A percentile compares a stretch with the other conserved stretches of the same genome.
These are phyloP conservation scores for Chytridium lagenaria DNA, from an alignment of 371 early-diverging fungal species.

Conservation along the genomic window DNA sequence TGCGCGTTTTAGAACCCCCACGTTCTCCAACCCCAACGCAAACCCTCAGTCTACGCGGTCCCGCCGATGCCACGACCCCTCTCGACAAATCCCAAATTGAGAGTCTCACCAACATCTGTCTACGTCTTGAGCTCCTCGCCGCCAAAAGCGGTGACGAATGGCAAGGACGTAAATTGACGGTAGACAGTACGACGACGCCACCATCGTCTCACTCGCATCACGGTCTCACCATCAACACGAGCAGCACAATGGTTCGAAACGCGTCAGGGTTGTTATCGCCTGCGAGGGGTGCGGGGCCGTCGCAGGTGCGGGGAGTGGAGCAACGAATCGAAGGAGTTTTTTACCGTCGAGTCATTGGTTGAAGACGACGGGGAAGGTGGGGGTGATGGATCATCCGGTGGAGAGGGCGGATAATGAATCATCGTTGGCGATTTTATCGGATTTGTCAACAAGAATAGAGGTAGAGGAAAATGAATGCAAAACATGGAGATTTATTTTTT, in stretches of 20 bases:
- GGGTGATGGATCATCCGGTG: neutral
- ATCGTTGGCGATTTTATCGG: neutral
- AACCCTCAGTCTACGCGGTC: constrained; percentile 3
- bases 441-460: constrained; percentile 18
- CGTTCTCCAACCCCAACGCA: neutral
- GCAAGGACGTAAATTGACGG: neutral
- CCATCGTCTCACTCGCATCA: neutral
- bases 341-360: constrained; percentile 21
- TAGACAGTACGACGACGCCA: neutral
- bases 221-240: neutral
- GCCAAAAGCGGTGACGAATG: constrained; percentile 18
- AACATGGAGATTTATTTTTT: no score
- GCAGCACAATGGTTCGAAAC: neutral
- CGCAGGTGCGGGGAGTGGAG: neutral
- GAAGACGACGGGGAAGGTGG: neutral
- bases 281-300: neutral
- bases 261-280: neutral
- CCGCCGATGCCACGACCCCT: neutral
- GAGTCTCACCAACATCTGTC: neutral
- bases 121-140: constrained; percentile 1
- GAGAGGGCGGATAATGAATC: neutral
- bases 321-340: constrained; percentile 5
- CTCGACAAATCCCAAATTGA: constrained; percentile 4
- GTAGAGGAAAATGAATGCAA: no score
- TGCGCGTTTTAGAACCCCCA: neutral